Evolutionary conservation across 1,139 yeast genomes (phyloP).

Genomic region (Lodderomyces oxycetoniae): DNA sequence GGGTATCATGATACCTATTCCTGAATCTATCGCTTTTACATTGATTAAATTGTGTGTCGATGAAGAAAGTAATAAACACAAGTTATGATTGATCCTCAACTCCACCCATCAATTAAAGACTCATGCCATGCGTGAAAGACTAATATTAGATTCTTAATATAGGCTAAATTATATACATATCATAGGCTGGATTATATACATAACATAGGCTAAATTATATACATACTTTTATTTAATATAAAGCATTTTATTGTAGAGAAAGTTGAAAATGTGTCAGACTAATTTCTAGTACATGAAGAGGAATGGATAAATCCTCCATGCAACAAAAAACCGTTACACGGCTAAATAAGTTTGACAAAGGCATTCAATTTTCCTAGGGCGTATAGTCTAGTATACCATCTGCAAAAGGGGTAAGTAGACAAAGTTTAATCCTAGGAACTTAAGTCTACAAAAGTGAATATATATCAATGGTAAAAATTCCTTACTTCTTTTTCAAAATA

Average conservation of each 20-base stretch:
- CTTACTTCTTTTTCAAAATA: no score
- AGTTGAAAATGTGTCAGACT: constrained; percentile 7
- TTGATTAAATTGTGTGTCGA: constrained; percentile 46
- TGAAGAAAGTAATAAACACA: constrained; percentile 20
- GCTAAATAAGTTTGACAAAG: constrained; percentile 9
- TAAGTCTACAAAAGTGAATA: no score
- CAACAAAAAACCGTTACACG: no score
- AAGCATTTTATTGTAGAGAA: background rate
- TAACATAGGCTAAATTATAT: no score
- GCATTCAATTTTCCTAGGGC: constrained; percentile 16
- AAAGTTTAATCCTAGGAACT: constrained; percentile 18
- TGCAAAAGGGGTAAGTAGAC: constrained; percentile 13
- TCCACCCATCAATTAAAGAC: no score
- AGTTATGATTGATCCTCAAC: background rate
- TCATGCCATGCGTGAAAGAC: no score
- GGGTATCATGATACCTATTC: constrained; percentile 37
- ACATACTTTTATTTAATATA: no score
- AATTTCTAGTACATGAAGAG: constrained; percentile 11
- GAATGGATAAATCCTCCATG: constrained; percentile 7
- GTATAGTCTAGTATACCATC: constrained; percentile 18
- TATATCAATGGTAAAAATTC: no score
- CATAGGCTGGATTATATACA: no score
- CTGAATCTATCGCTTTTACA: constrained; percentile 38
- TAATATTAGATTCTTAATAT: no score
- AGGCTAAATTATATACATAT: no score